These are phyloP conservation scores for Paramecium primaurelia DNA, from an alignment of 73 alveolate genomes.

Conservation along the genomic window DNA sequence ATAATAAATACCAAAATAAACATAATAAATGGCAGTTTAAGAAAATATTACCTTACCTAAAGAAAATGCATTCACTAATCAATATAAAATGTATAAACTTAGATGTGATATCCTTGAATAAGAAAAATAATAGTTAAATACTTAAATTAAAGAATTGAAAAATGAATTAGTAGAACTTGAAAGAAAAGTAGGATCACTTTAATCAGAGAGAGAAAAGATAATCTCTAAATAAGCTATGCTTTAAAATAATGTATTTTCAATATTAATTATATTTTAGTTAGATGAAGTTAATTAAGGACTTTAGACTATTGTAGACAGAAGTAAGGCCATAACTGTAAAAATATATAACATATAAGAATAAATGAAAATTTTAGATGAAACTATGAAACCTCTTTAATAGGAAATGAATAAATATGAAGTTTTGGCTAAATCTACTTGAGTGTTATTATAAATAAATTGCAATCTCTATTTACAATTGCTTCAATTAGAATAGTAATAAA, in stretches of 20 bases:
- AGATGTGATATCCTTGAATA: slow-evolving; percentile 26
- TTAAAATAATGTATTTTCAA: neutral
- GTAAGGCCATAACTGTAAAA: neutral
- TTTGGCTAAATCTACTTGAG: neutral
- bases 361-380: slow-evolving; percentile 44
- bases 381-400: slow-evolving; percentile 28
- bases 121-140: neutral
- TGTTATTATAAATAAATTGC: neutral
- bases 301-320: neutral
- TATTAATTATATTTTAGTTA: neutral
- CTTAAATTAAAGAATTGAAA: neutral
- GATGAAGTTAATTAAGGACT: slow-evolving; percentile 7
- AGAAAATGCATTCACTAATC: neutral
- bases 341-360: slow-evolving; percentile 20
- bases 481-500: neutral
- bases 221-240: neutral
- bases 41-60: neutral
- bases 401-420: slow-evolving; percentile 45
- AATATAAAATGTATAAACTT: slow-evolving; percentile 1
- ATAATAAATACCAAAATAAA: neutral
- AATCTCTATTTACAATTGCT: neutral
- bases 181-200: neutral
- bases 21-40: neutral
- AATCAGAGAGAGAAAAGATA: slow-evolving; percentile 24
- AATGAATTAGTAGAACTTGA: neutral